Evolutionary conservation across 2,329 filamentous ascomycete species (phyloP).

Genomic region (Neoarthrinium moseri): DNA sequence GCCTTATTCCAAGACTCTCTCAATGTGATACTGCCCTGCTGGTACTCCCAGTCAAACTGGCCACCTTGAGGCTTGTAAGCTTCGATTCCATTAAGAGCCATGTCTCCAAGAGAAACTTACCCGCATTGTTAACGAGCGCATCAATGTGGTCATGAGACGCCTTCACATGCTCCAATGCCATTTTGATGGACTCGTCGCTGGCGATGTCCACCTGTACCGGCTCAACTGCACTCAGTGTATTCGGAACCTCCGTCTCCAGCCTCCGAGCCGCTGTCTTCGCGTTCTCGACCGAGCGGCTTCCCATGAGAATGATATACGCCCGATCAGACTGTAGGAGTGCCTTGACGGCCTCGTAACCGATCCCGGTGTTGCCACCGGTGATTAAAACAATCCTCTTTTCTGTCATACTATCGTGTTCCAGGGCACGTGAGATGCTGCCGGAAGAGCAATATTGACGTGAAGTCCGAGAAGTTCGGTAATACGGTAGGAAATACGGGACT

Average conservation of each 20-base stretch:
- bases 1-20: conserved; percentile 43
- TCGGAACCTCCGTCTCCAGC: conserved; percentile 38
- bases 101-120: conserved; percentile 21
- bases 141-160: conserved; percentile 46
- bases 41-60: conserved; percentile 32
- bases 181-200: conserved; percentile 49
- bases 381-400: conserved; percentile 45
- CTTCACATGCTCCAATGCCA: conserved; percentile 40
- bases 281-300: conserved; percentile 49
- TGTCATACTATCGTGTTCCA: neutral
- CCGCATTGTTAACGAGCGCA: conserved; percentile 57
- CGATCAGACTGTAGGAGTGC: conserved; percentile 44
- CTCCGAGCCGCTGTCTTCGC: conserved; percentile 44
- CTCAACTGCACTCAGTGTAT: conserved; percentile 39
- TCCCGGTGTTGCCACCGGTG: conserved; percentile 61
- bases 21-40: conserved; percentile 21
- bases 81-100: conserved; percentile 11
- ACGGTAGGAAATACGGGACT: no score
- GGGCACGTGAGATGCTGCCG: neutral
- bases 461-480: no score
- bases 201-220: conserved; percentile 52
- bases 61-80: conserved; percentile 32
- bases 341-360: conserved; percentile 58
- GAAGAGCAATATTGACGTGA: neutral
- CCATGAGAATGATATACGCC: conserved; percentile 55